A percentile compares a stretch with the other conserved stretches of the same genome.
phyloP scores from a whole-genome alignment of 176 grass and related monocot genomes.

The Elymus sibiricus region DNA sequence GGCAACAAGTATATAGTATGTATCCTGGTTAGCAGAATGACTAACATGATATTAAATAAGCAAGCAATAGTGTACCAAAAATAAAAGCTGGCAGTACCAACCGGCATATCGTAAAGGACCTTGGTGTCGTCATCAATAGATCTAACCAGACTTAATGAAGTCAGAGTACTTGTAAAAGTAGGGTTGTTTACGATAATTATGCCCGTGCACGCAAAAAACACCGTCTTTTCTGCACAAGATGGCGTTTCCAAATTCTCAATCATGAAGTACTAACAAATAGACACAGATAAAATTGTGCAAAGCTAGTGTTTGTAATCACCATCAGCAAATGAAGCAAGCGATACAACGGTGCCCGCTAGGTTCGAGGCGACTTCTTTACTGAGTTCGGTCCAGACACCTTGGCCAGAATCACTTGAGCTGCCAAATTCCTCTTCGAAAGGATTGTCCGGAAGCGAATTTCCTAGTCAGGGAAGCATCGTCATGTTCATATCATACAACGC shows the following conservation, averaged over 20 bases:
- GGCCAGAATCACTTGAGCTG: neutral
- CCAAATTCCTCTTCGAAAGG: neutral
- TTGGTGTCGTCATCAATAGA: neutral
- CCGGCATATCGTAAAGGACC: neutral
- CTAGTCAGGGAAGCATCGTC: neutral
- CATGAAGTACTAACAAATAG: neutral
- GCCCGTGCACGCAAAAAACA: neutral
- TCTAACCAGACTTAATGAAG: neutral
- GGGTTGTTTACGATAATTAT: neutral
- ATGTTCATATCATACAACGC: neutral
- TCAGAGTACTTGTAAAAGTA: neutral
- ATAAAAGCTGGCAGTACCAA: neutral
- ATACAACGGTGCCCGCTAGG: neutral
- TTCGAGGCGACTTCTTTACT: neutral
- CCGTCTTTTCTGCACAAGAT: neutral
- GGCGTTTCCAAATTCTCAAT: neutral
- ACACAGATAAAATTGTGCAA: neutral
- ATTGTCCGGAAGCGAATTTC: neutral
- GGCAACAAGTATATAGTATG: neutral
- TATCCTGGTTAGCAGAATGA: neutral
- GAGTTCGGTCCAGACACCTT: neutral
- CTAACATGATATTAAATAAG: neutral
- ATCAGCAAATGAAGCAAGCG: neutral
- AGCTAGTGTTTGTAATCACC: neutral
- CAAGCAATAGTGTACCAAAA: neutral